Evolutionary conservation across 108 stramenopile genomes (phyloP), one percentile per base, ranked within the genome.

Genomic region (Epithemia pelagica): DNA sequence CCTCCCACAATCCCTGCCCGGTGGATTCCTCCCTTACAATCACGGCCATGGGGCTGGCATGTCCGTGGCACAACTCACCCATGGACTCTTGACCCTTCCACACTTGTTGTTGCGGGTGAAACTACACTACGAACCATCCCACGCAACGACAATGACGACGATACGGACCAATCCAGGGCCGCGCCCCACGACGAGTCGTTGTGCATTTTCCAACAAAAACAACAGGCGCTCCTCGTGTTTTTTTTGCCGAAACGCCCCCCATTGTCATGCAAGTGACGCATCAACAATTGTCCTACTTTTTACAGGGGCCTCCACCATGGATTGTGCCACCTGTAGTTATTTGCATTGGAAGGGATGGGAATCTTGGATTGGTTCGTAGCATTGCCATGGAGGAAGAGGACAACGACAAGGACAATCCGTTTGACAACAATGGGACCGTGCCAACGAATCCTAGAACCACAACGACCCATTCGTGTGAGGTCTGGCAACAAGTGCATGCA

Each of bases 261-360:
- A 15, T 66, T 10, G 54, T 54, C 2, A 22, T 66, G n/a, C 5
- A 66, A 7, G 28, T 66, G 65, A 28, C 52, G 0, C 22, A 8
- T 21, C 1, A 29, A 28, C 65, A 54, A 25, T 23, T 66, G 21
- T 37, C 46, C 23, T 27, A 30, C 2, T 63, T 30, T 30, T 28
- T 66, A 18, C 32, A 52, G n/a, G 67, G 67, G 21, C 58, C 2
- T 25, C 58, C 20, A 21, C 58, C 30, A 1, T 32, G 67, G 67
- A 68, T 26, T 25, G 20, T 10, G 25, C 22, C 1, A 31, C 22
- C 3, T 68, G 21, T 18, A 28, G 28, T 10, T 59, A 59, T 59
- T 32, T 59, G 22, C 67, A 66, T n/a, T 66, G 65, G 65, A 54
- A 55, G 32, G 66, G 67, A 8, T 59, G 57, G 67, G 26, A 10